Evolutionary conservation across 768 basidiomycete species (phyloP).

Genomic region (Arthromyces matolae): DNA sequence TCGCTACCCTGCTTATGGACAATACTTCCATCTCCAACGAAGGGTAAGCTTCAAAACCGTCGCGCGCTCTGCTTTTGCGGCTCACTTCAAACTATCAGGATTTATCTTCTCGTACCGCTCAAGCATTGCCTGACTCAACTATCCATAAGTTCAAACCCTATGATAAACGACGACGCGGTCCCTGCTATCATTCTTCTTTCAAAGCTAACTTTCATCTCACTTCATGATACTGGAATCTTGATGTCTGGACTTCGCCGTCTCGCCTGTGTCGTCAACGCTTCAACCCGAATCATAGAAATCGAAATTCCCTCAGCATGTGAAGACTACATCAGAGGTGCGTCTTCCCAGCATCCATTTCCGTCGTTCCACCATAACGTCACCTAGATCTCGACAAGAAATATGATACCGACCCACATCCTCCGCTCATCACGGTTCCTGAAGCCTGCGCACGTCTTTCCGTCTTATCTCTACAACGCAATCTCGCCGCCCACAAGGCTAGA

Average conservation of each 20-base stretch:
- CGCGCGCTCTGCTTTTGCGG: neutral
- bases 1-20: slow-evolving; percentile 44
- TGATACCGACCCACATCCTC: slow-evolving; percentile 41
- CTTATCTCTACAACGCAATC: slow-evolving; percentile 51
- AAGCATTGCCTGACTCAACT: slow-evolving; percentile 51
- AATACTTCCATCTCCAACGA: slow-evolving; percentile 59
- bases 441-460: slow-evolving; percentile 40
- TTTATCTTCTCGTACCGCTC: slow-evolving; percentile 55
- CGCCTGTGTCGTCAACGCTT: slow-evolving; percentile 31
- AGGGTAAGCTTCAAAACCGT: slow-evolving; percentile 38
- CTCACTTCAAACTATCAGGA: slow-evolving; percentile 29
- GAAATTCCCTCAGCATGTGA: slow-evolving; percentile 54
- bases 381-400: slow-evolving; percentile 48
- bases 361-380: neutral
- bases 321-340: slow-evolving; percentile 49
- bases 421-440: slow-evolving; percentile 44
- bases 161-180: slow-evolving; percentile 53
- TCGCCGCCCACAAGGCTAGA: slow-evolving; percentile 48
- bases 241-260: slow-evolving; percentile 59
- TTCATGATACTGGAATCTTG: slow-evolving; percentile 49
- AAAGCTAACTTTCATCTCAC: slow-evolving; percentile 46
- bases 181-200: slow-evolving; percentile 49
- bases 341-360: neutral
- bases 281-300: slow-evolving; percentile 42
- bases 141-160: slow-evolving; percentile 47